phyloP scores from a whole-genome alignment of 2,329 filamentous ascomycete genomes.

The Monilinia fructigena region DNA sequence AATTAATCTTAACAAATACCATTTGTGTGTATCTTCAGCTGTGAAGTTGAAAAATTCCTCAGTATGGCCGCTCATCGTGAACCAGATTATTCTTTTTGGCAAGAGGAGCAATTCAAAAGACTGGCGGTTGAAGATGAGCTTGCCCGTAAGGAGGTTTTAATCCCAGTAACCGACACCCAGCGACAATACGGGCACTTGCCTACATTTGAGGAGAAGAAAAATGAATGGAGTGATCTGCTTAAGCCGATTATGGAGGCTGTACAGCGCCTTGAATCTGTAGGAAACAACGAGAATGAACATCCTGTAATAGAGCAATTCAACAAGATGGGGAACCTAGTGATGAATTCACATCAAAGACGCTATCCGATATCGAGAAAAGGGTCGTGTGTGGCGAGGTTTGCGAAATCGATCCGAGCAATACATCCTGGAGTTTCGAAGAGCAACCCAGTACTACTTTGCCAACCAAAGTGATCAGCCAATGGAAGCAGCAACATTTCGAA shows the following conservation, averaged over 20 bases:
- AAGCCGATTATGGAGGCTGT: not conserved
- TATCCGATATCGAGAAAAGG: conserved; percentile 28
- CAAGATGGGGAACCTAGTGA: not conserved
- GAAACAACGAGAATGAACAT: not conserved
- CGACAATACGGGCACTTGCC: not conserved
- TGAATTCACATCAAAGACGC: not conserved
- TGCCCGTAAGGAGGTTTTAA: not conserved
- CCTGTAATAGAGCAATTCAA: not conserved
- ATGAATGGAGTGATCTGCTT: not conserved
- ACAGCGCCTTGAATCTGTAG: not conserved
- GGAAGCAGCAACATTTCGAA: not conserved
- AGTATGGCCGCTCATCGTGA: not conserved
- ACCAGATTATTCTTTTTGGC: not conserved
- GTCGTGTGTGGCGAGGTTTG: conserved; percentile 25
- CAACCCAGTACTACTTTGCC: conserved; percentile 10
- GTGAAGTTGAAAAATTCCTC: not conserved
- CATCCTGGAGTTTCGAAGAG: conserved; percentile 10
- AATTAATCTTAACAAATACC: not conserved
- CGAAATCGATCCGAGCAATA: conserved; percentile 18
- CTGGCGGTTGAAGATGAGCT: not conserved
- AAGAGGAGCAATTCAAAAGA: not conserved
- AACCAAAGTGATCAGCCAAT: conserved; percentile 5
- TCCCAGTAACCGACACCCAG: not conserved
- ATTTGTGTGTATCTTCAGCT: not conserved
- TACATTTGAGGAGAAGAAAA: not conserved